phyloP scores from a whole-genome alignment of 371 early-diverging fungal species.

The Rhizomucor pusillus region DNA sequence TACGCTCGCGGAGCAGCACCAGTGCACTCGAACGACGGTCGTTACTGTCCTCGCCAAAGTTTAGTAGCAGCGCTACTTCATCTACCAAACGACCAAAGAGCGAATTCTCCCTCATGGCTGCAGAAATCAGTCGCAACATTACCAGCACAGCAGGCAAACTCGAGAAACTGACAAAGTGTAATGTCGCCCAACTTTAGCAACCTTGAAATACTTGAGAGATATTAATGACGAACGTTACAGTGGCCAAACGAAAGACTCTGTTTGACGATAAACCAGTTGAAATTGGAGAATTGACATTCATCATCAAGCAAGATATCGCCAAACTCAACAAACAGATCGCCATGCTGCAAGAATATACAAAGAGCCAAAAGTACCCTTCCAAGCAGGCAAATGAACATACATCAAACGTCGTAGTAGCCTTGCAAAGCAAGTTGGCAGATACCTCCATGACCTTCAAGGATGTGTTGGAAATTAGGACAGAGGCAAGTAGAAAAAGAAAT shows the following conservation, averaged over 20 bases:
- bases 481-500: constrained; percentile 35
- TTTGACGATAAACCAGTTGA: constrained; percentile 77
- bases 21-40: constrained; percentile 36
- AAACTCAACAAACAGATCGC: constrained; percentile 89
- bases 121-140: constrained; percentile 65
- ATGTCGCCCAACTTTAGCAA: no score
- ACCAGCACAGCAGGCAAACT: constrained; percentile 61
- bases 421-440: constrained; percentile 89
- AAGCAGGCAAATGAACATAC: constrained; percentile 91
- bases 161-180: constrained; percentile 67
- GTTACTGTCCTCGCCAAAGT: constrained; percentile 20
- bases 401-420: constrained; percentile 83
- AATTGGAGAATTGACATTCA: constrained; percentile 82
- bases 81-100: constrained; percentile 24
- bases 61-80: constrained; percentile 10
- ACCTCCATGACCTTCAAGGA: constrained; percentile 90
- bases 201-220: no score
- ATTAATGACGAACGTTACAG: no score
- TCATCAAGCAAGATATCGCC: constrained; percentile 95
- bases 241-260: constrained; percentile 71
- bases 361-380: constrained; percentile 45
- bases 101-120: constrained; percentile 65
- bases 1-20: constrained; percentile 36
- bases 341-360: constrained; percentile 69
- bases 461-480: constrained; percentile 90